A percentile compares a stretch with the other conserved stretches of the same genome.
Evolutionary conservation across 495 filamentous ascomycete species (phyloP).

Genomic region (Annulohypoxylon maeteangense): DNA sequence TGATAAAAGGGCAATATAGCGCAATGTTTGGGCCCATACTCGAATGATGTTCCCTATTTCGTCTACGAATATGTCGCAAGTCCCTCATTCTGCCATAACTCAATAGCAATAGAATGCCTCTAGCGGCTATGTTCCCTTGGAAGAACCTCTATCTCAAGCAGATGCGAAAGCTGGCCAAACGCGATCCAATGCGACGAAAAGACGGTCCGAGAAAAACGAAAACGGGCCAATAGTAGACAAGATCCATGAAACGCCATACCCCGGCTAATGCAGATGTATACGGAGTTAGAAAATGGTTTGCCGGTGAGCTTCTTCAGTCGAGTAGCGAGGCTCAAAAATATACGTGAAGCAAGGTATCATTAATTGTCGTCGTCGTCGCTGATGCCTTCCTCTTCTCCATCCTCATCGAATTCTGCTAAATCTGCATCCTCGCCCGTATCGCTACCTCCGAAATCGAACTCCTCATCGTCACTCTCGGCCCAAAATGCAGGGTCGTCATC

Average conservation of each 20-base stretch:
- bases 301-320: constrained; percentile 31
- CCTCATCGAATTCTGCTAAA: constrained; percentile 66
- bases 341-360: constrained; percentile 10
- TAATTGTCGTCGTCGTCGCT: constrained; percentile 57
- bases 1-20: neutral
- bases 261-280: constrained; percentile 52
- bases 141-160: constrained; percentile 30
- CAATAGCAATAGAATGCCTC: constrained; percentile 4
- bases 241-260: constrained; percentile 31
- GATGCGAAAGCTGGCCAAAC: constrained; percentile 24
- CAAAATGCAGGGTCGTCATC: constrained; percentile 84
- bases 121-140: neutral
- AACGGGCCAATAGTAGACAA: neutral
- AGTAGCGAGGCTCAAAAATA: constrained; percentile 22
- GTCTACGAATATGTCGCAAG: constrained; percentile 15
- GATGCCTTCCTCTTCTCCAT: constrained; percentile 60
- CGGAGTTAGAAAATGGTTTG: constrained; percentile 21
- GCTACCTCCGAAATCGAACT: constrained; percentile 82
- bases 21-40: neutral
- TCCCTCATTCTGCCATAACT: neutral
- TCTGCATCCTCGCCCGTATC: constrained; percentile 68
- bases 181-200: constrained; percentile 18
- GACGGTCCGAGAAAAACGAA: constrained; percentile 4
- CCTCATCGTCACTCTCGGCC: constrained; percentile 82
- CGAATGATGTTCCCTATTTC: neutral